Evolutionary conservation across 75 land plant genomes (phyloP), one percentile per base, ranked within the genome.

Genomic region (Adiantum capillusveneris): DNA sequence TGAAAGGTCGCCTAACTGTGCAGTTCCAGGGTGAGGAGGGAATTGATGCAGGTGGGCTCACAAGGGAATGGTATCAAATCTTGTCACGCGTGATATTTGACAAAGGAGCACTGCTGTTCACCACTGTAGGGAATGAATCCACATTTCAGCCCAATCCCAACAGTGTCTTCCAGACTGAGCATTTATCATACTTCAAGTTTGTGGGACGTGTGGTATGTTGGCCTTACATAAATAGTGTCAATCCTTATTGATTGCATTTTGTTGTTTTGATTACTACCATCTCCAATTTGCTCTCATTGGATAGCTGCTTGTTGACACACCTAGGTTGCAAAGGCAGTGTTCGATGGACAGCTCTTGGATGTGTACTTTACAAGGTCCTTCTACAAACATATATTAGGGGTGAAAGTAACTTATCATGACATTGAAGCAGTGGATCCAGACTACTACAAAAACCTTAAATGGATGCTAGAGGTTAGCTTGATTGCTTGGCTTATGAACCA

Each of bases 11-110:
- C 18, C 63, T 75, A 12, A 69, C 77, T 25, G 77, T 75, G 39
- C 77, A 75, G 37, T 75, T 75, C 42, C 77, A 75, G 65, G 77
- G 77, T 27, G 77, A 75, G 36, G 69, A 76, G 41, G 75, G 75
- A 1, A 70, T 75, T 58, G 78, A 75, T 75, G 75, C 78, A 30
- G 75, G 78, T 70, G 78, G 78, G 25, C 55, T 75, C 13, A 75
- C 78, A 27, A 65, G 78, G 43, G 78, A 75, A 31, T 75, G 78
- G 78, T 75, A 75, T 51, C 78, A 75, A 41, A 25, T 75, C 25
- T 55, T 75, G 42, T 70, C 75, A 11, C 67, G 78, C 17, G 78
- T 75, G 18, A 75, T 73, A 2, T 75, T 75, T 50, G 78, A 75
- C 53, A 75, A 75, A 60, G 75, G 75, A 56, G 78, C 78, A 26